phyloP scores from a whole-genome alignment of 768 basidiomycete genomes.

The Panaeolus papilionaceus region DNA sequence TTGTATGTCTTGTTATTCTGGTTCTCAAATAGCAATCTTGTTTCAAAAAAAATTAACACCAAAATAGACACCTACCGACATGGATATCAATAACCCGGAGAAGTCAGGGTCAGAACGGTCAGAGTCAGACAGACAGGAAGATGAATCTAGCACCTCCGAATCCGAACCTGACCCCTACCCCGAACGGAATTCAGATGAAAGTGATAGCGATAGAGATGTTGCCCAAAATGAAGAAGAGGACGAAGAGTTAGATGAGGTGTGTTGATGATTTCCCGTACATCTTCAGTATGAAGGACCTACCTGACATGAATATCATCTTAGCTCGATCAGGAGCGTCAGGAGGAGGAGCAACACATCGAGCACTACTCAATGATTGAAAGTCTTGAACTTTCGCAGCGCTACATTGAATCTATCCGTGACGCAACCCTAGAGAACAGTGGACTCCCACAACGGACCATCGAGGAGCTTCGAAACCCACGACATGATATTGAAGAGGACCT shows the following conservation, averaged over 20 bases:
- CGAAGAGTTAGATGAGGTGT: not conserved
- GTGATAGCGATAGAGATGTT: no score
- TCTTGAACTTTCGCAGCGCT: slow-evolving; percentile 19
- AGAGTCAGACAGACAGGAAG: not conserved
- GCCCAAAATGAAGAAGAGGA: not conserved
- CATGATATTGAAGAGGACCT: slow-evolving; percentile 19
- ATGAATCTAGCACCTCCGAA: no score
- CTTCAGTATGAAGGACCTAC: no score
- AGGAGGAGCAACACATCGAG: not conserved
- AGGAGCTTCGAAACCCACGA: slow-evolving; percentile 25
- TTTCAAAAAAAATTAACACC: not conserved
- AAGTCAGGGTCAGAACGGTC: not conserved
- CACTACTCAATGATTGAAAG: slow-evolving; percentile 15
- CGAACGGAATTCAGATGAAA: no score
- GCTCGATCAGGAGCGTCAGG: not conserved
- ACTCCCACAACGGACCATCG: slow-evolving; percentile 18
- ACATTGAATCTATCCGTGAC: slow-evolving; percentile 19
- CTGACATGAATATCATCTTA: not conserved
- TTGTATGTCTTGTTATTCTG: not conserved
- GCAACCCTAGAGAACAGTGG: slow-evolving; percentile 28
- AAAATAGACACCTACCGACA: not conserved
- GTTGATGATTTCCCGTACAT: not conserved
- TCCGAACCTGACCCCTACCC: no score
- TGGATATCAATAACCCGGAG: not conserved
- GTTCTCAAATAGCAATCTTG: not conserved